Conservation (phyloP, 495 filamentous ascomycete genomes). For the Neurospora sp. region DNA sequence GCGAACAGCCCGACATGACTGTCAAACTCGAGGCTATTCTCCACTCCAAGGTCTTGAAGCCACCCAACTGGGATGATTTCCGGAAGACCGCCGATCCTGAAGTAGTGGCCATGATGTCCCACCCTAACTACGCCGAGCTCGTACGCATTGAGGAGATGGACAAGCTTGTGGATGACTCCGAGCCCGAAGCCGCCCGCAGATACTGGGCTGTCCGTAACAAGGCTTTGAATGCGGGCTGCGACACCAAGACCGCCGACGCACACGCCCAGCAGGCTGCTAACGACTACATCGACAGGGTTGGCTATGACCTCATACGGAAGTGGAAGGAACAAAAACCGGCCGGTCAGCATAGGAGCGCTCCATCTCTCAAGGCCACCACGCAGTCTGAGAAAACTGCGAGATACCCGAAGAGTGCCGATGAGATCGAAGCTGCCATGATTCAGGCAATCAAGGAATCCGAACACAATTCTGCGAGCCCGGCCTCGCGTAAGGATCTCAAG, state of each 20-base stretch:
- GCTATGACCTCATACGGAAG: not conserved
- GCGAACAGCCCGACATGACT: slow-evolving; percentile 6
- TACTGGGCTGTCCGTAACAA: not conserved
- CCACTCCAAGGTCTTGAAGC: not conserved
- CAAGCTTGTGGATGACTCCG: not conserved
- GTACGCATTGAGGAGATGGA: not conserved
- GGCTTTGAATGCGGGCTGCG: not conserved
- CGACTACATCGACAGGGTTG: not conserved
- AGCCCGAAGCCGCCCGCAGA: not conserved
- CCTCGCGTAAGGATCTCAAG: not conserved
- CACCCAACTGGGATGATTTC: not conserved
- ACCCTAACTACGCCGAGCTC: slow-evolving; percentile 1
- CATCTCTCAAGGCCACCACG: not conserved
- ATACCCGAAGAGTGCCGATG: not conserved
- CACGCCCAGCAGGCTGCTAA: not conserved
- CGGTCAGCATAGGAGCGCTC: not conserved
- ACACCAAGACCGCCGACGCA: not conserved
- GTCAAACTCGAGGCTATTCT: slow-evolving; percentile 7
- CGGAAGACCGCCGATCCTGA: slow-evolving; percentile 7
- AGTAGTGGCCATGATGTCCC: slow-evolving; percentile 7
- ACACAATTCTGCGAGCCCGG: not conserved
- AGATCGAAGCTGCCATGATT: not conserved
- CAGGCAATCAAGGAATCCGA: not conserved
- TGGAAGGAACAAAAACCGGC: not conserved
- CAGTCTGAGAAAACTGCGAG: not conserved